Evolutionary conservation across 352 stramenopile genomes (phyloP), one percentile per base, ranked within the genome.

Genomic region (Phytophthora litchii): DNA sequence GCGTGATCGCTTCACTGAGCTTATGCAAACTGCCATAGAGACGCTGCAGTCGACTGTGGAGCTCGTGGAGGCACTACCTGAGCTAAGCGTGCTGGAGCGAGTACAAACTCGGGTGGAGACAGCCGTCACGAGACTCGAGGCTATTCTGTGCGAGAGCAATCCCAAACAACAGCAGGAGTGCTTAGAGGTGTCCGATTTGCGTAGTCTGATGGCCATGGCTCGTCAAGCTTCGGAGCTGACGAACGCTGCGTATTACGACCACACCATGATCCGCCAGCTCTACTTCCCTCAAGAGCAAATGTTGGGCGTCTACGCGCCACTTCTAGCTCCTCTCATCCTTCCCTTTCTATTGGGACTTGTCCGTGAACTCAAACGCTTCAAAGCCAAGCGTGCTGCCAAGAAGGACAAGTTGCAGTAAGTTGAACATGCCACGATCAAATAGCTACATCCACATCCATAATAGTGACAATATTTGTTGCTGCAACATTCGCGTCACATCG

Each of bases 231-330:
- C 71, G 4, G 64, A 81, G 8, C 62, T 86, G 13, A 73, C 79
- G 4, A 69, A 89, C 43, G 66, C 70, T 4, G 79, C 77, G 36
- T 86, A 89, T 57, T 86, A 82, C 44, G 79, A 89, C 55, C 77
- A 81, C 58, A 87, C 79, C 21, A 89, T 89, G 79, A 86, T 86
- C 57, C 79, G 76, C 1, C 79, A 89, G 50, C 65, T 89, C 29
- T 89, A 89, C 52, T 89, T 89, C 47, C 79, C 79, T 6, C 74
- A 89, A 62, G 79, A 86, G 45, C 76, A 89, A 19, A 85, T 89
- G 71, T 51, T 86, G 19, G 79, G 76, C 2, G 79, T 89, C 10
- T 89, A 87, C 46, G 76, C 77, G 7, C 79, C 79, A 31, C 70
- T 89, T 20, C 70, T 89, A 2, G 79, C 79, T 16, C 79, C 79